Evolutionary conservation across 2,329 filamentous ascomycete species (phyloP).

Genomic region (Talaromyces albobiverticillius): DNA sequence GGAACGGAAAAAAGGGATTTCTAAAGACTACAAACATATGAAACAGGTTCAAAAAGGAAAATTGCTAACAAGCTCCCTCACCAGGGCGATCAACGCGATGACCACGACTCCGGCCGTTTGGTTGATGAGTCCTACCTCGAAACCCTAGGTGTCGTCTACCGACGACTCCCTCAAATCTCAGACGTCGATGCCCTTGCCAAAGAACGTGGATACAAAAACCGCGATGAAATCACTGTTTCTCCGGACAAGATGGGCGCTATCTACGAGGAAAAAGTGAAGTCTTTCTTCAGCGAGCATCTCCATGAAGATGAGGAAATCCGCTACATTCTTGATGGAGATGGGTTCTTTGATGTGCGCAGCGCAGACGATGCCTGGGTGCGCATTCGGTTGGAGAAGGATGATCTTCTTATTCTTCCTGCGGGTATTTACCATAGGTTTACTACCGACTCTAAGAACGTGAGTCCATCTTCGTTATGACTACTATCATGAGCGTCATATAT

Average conservation of each 20-base stretch:
- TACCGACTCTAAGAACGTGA: slow-evolving; percentile 83
- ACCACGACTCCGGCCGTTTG: slow-evolving; percentile 77
- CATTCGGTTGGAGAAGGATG: slow-evolving; percentile 77
- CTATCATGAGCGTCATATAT: background rate
- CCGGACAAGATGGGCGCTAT: slow-evolving; percentile 77
- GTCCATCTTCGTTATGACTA: slow-evolving; percentile 30
- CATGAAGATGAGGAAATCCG: slow-evolving; percentile 99
- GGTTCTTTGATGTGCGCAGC: slow-evolving; percentile 89
- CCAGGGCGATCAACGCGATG: slow-evolving; percentile 87
- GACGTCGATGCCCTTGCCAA: slow-evolving; percentile 71
- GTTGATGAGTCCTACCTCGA: slow-evolving; percentile 65
- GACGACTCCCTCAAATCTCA: slow-evolving; percentile 60
- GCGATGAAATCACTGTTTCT: slow-evolving; percentile 87
- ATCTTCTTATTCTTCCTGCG: slow-evolving; percentile 88
- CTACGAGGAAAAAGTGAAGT: slow-evolving; percentile 92
- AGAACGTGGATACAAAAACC: slow-evolving; percentile 84
- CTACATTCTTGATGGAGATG: slow-evolving; percentile 83
- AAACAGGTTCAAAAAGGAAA: background rate
- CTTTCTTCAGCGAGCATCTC: slow-evolving; percentile 91
- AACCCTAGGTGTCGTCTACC: slow-evolving; percentile 77
- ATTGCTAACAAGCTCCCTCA: background rate
- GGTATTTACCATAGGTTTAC: slow-evolving; percentile 98
- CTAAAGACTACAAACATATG: too few species aligned
- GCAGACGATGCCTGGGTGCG: slow-evolving; percentile 84
- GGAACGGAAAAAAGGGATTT: too few species aligned